phyloP scores from a whole-genome alignment of 2,329 filamentous ascomycete species.

The Claviceps humidiphila region DNA sequence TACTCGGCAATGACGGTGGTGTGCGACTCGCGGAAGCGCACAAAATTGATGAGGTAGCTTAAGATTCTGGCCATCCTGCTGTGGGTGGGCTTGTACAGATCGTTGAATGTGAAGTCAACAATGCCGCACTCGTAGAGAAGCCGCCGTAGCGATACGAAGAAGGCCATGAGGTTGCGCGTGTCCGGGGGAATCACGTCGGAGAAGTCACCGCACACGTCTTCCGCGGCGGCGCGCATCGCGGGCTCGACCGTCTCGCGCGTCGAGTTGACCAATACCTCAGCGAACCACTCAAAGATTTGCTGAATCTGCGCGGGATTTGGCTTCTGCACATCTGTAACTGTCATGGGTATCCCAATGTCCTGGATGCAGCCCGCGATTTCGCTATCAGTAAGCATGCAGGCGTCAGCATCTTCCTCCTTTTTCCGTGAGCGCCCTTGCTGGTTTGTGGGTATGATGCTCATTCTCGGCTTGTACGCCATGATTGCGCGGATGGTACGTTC shows the following conservation, averaged over 20 bases:
- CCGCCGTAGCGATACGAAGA: conserved; percentile 72
- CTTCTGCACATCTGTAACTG: conserved; percentile 75
- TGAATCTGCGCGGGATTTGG: conserved; percentile 91
- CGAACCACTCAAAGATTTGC: conserved; percentile 96
- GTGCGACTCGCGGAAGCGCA: conserved; percentile 89
- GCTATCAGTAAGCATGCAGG: conserved; percentile 48
- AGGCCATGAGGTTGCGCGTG: conserved; percentile 88
- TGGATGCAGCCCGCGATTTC: conserved; percentile 97
- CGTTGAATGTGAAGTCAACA: conserved; percentile 83
- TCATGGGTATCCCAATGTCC: conserved; percentile 88
- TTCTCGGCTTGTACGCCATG: conserved; percentile 47
- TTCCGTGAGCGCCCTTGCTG: conserved; percentile 40
- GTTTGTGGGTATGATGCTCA: conserved; percentile 44
- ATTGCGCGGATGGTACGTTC: conserved; percentile 7
- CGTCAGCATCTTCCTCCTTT: conserved; percentile 46
- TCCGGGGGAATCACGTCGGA: conserved; percentile 76
- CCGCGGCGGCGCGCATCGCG: conserved; percentile 82
- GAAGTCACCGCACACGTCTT: conserved; percentile 74
- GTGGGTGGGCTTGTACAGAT: conserved; percentile 82
- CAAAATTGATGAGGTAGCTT: conserved; percentile 97
- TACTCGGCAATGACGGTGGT: conserved; percentile 82
- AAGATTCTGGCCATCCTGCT: conserved; percentile 89
- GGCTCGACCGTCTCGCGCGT: conserved; percentile 89
- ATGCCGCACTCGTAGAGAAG: conserved; percentile 82
- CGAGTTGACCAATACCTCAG: conserved; percentile 83